These are phyloP conservation scores for Picea sitchensis DNA, from an alignment of 75 land plant species.

Conservation along the genomic window DNA sequence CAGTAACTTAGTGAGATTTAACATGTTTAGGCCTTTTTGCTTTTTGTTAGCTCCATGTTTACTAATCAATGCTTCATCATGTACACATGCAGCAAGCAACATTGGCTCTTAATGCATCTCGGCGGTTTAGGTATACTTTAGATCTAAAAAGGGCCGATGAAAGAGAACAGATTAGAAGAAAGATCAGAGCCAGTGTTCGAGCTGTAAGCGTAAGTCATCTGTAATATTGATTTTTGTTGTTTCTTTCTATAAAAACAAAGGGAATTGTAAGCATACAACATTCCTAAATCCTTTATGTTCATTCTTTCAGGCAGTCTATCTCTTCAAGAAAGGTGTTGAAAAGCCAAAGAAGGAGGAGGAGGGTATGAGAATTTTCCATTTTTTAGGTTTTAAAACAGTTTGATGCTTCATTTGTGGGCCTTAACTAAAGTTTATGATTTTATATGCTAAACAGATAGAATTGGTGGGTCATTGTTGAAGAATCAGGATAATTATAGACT, in stretches of 20 bases:
- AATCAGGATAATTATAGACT: too few species aligned
- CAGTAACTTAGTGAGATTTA: too few species aligned
- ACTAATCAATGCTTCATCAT: neutral
- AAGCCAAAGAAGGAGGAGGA: constrained; percentile 11
- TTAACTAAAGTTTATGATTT: too few species aligned
- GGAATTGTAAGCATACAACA: constrained; percentile 24
- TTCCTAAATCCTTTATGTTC: neutral
- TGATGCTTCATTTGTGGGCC: too few species aligned
- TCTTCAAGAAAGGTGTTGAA: constrained; percentile 63
- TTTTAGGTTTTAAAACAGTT: too few species aligned
- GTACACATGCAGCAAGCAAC: constrained; percentile 57
- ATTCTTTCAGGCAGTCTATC: constrained; percentile 65
- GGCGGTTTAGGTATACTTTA: constrained; percentile 85
- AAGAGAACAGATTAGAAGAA: constrained; percentile 40
- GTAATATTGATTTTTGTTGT: too few species aligned
- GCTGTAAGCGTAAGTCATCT: constrained; percentile 53
- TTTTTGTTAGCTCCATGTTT: neutral
- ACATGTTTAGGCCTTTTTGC: neutral
- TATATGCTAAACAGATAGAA: too few species aligned
- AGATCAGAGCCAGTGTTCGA: constrained; percentile 69
- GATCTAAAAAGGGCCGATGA: constrained; percentile 63
- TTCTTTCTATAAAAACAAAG: too few species aligned
- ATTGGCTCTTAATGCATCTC: constrained; percentile 87
- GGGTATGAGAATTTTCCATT: too few species aligned
- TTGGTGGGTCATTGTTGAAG: too few species aligned